These are phyloP conservation scores for Rhinocladiella similis DNA, from an alignment of 2,329 filamentous ascomycete species.

Conservation along the genomic window DNA sequence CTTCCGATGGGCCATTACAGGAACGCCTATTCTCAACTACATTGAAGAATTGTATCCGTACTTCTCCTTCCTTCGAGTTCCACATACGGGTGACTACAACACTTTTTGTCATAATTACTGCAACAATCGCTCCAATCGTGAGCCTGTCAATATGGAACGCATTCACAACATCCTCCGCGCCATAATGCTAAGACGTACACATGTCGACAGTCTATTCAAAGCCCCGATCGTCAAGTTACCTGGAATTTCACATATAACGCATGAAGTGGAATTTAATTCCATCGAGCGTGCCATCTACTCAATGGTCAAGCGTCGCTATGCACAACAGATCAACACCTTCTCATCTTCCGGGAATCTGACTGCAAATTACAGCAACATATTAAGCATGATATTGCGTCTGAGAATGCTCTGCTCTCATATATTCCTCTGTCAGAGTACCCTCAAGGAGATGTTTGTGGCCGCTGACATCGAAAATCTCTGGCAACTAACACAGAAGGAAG, in stretches of 20 bases:
- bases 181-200: conserved; percentile 58
- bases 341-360: conserved; percentile 24
- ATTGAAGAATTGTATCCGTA: conserved; percentile 42
- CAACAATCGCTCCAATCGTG: conserved; percentile 20
- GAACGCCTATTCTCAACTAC: conserved; percentile 42
- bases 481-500: conserved; percentile 32
- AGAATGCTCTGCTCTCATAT: conserved; percentile 54
- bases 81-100: conserved; percentile 28
- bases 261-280: conserved; percentile 50
- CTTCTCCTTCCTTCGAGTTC: conserved; percentile 39
- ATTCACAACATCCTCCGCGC: conserved; percentile 34
- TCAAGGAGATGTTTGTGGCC: conserved; percentile 46
- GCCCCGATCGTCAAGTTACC: conserved; percentile 57
- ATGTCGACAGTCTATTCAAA: conserved; percentile 54
- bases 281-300: conserved; percentile 57
- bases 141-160: conserved; percentile 23
- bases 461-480: conserved; percentile 48
- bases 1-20: conserved; percentile 42
- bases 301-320: conserved; percentile 48
- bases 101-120: conserved; percentile 33
- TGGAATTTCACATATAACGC: conserved; percentile 43
- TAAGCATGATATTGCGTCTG: conserved; percentile 51
- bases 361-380: conserved; percentile 40
- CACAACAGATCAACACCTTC: conserved; percentile 42
- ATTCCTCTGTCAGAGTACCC: conserved; percentile 47